Evolutionary conservation across 225 moss, liverwort and hornwort genomes (phyloP).

Genomic region (Pseudisothecium myosuroides): DNA sequence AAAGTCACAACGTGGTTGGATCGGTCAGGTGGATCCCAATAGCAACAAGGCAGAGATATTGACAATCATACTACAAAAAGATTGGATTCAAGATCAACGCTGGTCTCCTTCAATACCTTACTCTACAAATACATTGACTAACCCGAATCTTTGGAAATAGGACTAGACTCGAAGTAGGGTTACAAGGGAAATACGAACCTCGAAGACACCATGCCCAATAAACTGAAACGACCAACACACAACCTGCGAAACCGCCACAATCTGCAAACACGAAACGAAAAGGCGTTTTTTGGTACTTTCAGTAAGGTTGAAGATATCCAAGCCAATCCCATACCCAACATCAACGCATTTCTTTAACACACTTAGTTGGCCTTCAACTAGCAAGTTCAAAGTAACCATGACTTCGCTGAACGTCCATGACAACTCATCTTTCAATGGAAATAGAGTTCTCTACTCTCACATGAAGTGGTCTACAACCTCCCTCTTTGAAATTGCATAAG

Average conservation of each 20-base stretch:
- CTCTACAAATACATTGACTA: background rate
- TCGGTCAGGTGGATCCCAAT: background rate
- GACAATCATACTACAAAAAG: background rate
- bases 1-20: background rate
- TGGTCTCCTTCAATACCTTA: background rate
- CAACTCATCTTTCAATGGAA: background rate
- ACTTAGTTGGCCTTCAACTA: background rate
- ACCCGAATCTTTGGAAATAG: background rate
- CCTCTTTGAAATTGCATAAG: background rate
- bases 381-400: too few species aligned
- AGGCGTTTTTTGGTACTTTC: too few species aligned
- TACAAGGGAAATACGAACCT: slow-evolving; percentile 28
- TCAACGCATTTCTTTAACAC: background rate
- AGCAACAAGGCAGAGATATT: background rate
- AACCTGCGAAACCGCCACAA: slow-evolving; percentile 54
- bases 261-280: slow-evolving; percentile 32
- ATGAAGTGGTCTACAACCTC: too few species aligned
- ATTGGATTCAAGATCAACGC: background rate
- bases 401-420: background rate
- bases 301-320: background rate
- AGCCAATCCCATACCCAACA: background rate
- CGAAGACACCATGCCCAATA: slow-evolving; percentile 66
- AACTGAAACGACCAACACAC: slow-evolving; percentile 73
- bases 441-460: too few species aligned
- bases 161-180: background rate